Evolutionary conservation across 2,329 filamentous ascomycete genomes (phyloP).

Genomic region (Thyridium curvatum): DNA sequence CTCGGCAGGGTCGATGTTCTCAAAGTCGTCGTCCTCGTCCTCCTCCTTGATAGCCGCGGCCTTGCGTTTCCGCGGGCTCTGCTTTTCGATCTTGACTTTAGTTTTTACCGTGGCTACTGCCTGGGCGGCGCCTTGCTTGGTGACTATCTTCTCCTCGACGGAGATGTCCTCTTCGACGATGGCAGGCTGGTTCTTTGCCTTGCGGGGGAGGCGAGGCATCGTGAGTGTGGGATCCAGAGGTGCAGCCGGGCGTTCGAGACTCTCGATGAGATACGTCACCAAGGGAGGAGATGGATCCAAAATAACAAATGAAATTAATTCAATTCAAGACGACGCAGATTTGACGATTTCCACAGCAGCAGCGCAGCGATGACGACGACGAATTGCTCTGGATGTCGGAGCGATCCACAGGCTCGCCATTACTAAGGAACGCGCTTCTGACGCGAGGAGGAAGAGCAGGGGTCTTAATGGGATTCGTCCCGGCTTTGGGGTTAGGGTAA

Average conservation of each 20-base stretch:
- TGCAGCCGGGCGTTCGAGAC: slow-evolving; percentile 2
- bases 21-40: slow-evolving; percentile 13
- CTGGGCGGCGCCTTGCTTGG: slow-evolving; percentile 13
- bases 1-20: slow-evolving; percentile 9
- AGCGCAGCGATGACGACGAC: too few relatives aligned
- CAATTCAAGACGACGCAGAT: too few relatives aligned
- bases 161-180: slow-evolving; percentile 10
- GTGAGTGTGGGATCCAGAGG: slow-evolving; percentile 7
- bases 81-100: slow-evolving; percentile 20
- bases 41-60: slow-evolving; percentile 16
- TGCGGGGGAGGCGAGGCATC: slow-evolving; percentile 13
- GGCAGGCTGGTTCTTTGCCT: slow-evolving; percentile 8
- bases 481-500: too few relatives aligned
- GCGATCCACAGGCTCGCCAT: not conserved
- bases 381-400: not conserved
- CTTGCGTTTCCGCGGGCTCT: slow-evolving; percentile 11
- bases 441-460: too few relatives aligned
- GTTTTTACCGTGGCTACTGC: slow-evolving; percentile 19
- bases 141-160: slow-evolving; percentile 9
- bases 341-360: too few relatives aligned
- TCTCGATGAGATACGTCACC: too few relatives aligned
- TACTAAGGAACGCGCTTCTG: too few relatives aligned
- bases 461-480: too few relatives aligned
- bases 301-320: too few relatives aligned
- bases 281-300: too few relatives aligned